Evolutionary conservation across 495 filamentous ascomycete genomes (phyloP).

Genomic region (Xylaria telfairii): DNA sequence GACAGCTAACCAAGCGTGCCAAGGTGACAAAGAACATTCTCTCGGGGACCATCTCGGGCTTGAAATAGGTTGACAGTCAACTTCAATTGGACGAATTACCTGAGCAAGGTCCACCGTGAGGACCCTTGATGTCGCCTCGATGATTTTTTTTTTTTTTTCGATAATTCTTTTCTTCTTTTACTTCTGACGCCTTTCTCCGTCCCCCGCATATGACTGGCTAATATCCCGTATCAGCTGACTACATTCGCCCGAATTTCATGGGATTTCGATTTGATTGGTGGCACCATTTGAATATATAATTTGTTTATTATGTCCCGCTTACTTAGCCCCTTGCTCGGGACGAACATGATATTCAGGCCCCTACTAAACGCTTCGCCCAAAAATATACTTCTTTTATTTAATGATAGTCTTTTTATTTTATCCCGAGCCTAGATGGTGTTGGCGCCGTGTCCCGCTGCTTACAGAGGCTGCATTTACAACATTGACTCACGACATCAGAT

Average conservation of each 20-base stretch:
- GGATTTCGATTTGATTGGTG: not conserved
- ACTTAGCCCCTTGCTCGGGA: not conserved
- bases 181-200: constrained; percentile 1
- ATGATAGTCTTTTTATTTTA: not conserved
- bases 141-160: not conserved
- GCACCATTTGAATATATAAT: constrained; percentile 3
- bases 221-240: constrained; percentile 19
- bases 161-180: not conserved
- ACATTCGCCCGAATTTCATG: not conserved
- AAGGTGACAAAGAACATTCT: not conserved
- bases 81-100: constrained; percentile 1
- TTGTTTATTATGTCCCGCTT: constrained; percentile 2
- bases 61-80: not conserved
- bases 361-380: not conserved
- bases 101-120: not conserved
- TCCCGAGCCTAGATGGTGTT: not conserved
- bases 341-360: not conserved
- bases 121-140: not conserved
- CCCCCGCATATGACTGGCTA: constrained; percentile 9
- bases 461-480: not conserved
- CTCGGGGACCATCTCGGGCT: not conserved
- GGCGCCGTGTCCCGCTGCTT: not conserved
- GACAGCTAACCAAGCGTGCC: constrained; percentile 4
- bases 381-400: not conserved
- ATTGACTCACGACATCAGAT: not conserved